Base-by-base conservation (phyloP, 1,139 yeast species). In the Taphrina populina region DNA sequence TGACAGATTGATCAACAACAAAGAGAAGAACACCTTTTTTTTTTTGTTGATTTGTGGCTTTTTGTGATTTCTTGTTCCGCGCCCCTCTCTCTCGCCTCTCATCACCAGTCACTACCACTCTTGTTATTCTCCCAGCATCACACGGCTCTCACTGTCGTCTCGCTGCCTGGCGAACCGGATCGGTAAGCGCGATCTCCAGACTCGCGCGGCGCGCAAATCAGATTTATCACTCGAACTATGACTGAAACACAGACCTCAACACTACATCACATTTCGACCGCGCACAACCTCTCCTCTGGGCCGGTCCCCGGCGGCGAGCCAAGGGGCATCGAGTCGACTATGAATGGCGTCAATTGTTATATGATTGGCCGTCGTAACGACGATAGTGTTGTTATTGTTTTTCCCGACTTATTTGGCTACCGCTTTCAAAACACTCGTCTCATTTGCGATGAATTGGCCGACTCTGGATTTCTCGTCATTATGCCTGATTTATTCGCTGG, bases 381-480 rank as follows among this genome's bases (percentile, higher is more conserved):
- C 33, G 45, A 52, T 27, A 39, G 46, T 15, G 56, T 49, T 30
- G 57, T 60, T 40, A 20, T 60, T 21, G 39, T 56, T 21, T 21
- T 58, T 19, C 45, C 61, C 19, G 62, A 60, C 21, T 44, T 60
- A 19, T 60, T 60, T 49, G 62, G 62, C 10, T 60, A 54, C 60
- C 45, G 30, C 20, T 30, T 59, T 17, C 39, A 49, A 20, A 60
- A 60, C 35, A 26, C 61, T 53, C 32, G 61, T n/a, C 40, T 60
- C 37, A 41, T 60, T 24, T 60, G 61, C 10, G 62, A 60, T 52
- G 52, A 57, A 15, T 49, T 57, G 43, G 62, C 62, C 6, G 47
- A 59, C 29, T 34, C 40, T 20, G 57, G 49, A 15, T 60, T 52
- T 35, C 40, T 45, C 17, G 57, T 55, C 20, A 53, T 57, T 36